Evolutionary conservation across 1,139 yeast genomes (phyloP), one percentile per base, ranked within the genome.

Genomic region (Taiozyma onychis): DNA sequence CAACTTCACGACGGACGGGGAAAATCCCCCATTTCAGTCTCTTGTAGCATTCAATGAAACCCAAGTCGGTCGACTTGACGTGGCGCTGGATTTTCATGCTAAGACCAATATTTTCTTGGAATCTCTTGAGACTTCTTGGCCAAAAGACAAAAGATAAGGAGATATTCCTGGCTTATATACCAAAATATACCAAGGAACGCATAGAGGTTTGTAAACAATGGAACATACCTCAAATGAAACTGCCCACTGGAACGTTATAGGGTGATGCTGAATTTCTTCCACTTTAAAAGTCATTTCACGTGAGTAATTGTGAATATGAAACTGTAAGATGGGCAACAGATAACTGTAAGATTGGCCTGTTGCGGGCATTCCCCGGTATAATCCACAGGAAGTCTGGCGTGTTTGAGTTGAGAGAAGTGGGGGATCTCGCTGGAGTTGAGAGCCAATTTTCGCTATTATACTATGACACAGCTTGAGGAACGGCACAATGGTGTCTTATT

Each of bases 21-120:
- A 45, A 27, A 22, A 45, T 39, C 13, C 47, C 47, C 47, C 47
- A 45, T 45, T 45, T 45, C 10, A 45, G 32, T 39, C 48, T 41
- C 24, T 21, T 37, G 14, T 37, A 37, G 9, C 41, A 37, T 7
- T 37, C 41, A 37, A 37, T 37, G 24, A 37, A 37, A 16, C 41
- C 41, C 41, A 37, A n/a, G 14, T 18, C 4, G 9, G 2, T 18
- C 18, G 18, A 18, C 18, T 18, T 18, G 18, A 32, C n/a, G 35
- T 32, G 35, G 41, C 41, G 41, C 14, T 2, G 9, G 7, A 18
- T 6, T 18, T 18, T 18, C 18, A 37, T 18, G 24, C 41, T 37
- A 37, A 37, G 41, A 37, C 21, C 13, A 16, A 16, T 13, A 34
- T 11, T 21, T 18, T 16, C 41, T 35, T 35, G 34, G 34, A 32